Evolutionary conservation across 2,329 filamentous ascomycete genomes (phyloP), one percentile per base, ranked within the genome.

Genomic region (Gaeumannomyces sp.): DNA sequence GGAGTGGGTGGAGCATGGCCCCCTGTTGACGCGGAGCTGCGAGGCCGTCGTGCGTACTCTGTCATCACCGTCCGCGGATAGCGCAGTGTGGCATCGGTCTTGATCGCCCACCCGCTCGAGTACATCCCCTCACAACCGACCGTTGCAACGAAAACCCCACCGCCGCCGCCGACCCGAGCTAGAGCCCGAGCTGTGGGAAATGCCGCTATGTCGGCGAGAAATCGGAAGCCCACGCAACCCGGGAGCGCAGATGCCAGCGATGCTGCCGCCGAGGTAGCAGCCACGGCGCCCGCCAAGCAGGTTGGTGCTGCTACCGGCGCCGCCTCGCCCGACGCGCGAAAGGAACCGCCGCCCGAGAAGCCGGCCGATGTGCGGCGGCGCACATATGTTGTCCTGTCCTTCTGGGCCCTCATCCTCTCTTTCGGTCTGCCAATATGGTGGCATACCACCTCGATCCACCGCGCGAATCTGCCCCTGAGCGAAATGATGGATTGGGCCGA

Each of bases 391-490:
- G 88, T 99, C 67, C 75, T 91, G 67, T 94, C 94, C 11, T 98
- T 97, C 76, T 99, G 95, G 95, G 80, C 87, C 6, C 87, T 98
- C 53, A 91, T 96, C 8, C 74, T 96, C 8, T 84, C 89, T 35
- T 78, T 99, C 7, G 95, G 95, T 3, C 76, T 99, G 69, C 95
- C 95, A 65, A 89, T 96, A 84, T 99, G 95, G 95, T 96, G 92
- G 88, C 88, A 88, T 75, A 98, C 95, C 0, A 99, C 95, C 4
- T 90, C 91, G 0, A 96, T 98, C 64, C 93, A 96, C 76, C 86
- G 95, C 64, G 93, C 94, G 16, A 84, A 88, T 59, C 79, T 99
- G 70, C 95, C 95, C 6, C 76, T 97, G 69, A 84, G 90, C 73
- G 85, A 88, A 64, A 99, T 99, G 95, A 85, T 90, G 70, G 85